Base-by-base conservation (phyloP, 345 rosid species). In the Aurinia saxatilis region DNA sequence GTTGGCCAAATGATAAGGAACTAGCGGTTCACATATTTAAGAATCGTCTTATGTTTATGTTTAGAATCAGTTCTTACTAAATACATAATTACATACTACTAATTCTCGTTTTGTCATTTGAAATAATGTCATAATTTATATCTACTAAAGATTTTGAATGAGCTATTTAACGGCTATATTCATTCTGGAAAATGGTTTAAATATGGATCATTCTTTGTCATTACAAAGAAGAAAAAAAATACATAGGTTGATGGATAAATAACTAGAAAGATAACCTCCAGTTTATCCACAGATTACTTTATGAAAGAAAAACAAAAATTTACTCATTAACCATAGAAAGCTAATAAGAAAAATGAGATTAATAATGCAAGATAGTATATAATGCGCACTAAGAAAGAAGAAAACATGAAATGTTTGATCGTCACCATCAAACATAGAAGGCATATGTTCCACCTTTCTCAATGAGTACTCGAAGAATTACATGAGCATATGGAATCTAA, bases 361-460 rank as follows among this genome's bases (percentile, higher is more conserved):
- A 25, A 1, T n/a, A 50, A 42, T 25, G 61, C 3, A 12, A 21
- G 27, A 18, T 11, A 9, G 65, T 18, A 57, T 39, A 37, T 59
- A 50, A 60, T 34, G 67, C 62, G 67, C 73, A 60, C 49, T 44
- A 36, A 60, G 36, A 60, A 51, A 63, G 4, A 42, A 41, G 50
- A 70, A 50, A 31, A n/a, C 55, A 30, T 53, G 44, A 53, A 29
- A 30, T 46, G 36, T 61, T 37, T 13, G 37, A 61, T 69, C 57
- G 63, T 69, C 56, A 69, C 73, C 42, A 46, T 69, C 45, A 61
- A 29, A 69, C 57, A 69, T 69, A 69, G 68, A 69, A 54, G 68
- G 67, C 53, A 46, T 69, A 37, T 8, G 63, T 69, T 61, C 73
- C 19, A 53, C 18, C 67, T 61, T 69, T 69, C 41, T 14, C 35